These are phyloP conservation scores for Claviceps spartinae DNA, from an alignment of 2,329 filamentous ascomycete species.

Conservation along the genomic window DNA sequence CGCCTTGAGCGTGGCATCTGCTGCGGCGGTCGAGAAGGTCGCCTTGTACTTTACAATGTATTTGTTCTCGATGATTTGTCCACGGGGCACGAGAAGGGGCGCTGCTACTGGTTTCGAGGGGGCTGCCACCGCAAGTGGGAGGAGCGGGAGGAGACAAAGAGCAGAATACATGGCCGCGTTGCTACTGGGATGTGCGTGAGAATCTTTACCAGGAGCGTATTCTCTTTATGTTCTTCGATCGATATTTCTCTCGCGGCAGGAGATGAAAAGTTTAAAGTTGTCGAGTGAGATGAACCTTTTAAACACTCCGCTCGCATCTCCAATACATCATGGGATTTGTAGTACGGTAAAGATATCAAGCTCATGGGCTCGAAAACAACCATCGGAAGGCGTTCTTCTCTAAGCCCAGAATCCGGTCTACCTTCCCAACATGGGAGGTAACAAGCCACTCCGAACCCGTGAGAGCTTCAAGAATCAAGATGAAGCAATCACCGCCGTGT, in stretches of 20 bases:
- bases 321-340: too few relatives aligned
- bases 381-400: too few relatives aligned
- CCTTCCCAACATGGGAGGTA: neutral
- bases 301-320: too few relatives aligned
- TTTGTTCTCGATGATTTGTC: conserved; percentile 12
- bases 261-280: too few relatives aligned
- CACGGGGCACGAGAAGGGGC: conserved; percentile 12
- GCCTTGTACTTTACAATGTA: conserved; percentile 19
- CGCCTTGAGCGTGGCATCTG: conserved; percentile 8
- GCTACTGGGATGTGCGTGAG: neutral
- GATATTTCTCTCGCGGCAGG: too few relatives aligned
- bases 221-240: too few relatives aligned
- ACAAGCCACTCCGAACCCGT: neutral
- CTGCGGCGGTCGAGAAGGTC: conserved; percentile 5
- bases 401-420: neutral
- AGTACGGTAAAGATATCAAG: too few relatives aligned
- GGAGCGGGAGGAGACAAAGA: conserved; percentile 10
- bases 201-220: too few relatives aligned
- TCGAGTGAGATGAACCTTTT: too few relatives aligned
- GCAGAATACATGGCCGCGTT: neutral
- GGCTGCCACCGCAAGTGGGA: conserved; percentile 11
- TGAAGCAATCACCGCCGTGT: neutral
- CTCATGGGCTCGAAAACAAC: too few relatives aligned
- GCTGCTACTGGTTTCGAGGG: conserved; percentile 11
- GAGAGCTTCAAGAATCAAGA: neutral